Base-by-base conservation (phyloP, 768 basidiomycete species). In the Naganishia vishniacii region DNA sequence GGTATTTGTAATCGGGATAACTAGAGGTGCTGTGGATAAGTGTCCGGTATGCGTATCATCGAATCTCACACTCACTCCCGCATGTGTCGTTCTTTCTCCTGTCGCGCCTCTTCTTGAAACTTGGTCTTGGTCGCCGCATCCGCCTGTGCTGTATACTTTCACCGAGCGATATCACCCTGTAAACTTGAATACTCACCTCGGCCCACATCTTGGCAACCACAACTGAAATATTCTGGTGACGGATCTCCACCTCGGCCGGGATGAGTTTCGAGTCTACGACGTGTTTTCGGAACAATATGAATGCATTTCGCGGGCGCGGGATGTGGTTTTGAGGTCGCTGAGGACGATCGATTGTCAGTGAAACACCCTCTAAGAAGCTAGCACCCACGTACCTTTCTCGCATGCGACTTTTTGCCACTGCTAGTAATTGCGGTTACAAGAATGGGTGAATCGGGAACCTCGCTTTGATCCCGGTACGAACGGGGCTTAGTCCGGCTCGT, bases 201-300 rank as follows among this genome's bases (percentile, higher is more conserved):
- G 83, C 82, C 89, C 89, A 92, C 67, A 82, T 80, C 34, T 83
- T 74, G 4, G 85, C 88, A 1, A 85, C 86, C 58, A 88, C 82
- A 61, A 84, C 81, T 64, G 85, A 86, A 64, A 91, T 83, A 61
- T 84, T 82, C 73, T 88, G 85, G 73, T 91, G 88, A 53, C 88
- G 83, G 16, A 80, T 80, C 77, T 87, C 86, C 2, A 84, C 81
- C 44, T 79, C 75, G 11, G 79, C 72, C 0, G 85, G 83, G 48
- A 83, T 79, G 65, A 83, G 81, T 59, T 84, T 81, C 66, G 86
- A 83, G 56, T 83, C 81, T 16, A 86, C 84, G 59, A 87, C 84
- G 72, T 88, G 84, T 72, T 84, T 86, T 44, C 88, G 82, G 73
- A 88, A 89, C 66, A 89, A 82, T 68, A 89, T 88, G 77, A 89